A percentile compares a stretch with the other conserved stretches of the same genome.
Conservation (phyloP, 1,284 basidiomycete genomes). For the Microbotryum scabiosae region DNA sequence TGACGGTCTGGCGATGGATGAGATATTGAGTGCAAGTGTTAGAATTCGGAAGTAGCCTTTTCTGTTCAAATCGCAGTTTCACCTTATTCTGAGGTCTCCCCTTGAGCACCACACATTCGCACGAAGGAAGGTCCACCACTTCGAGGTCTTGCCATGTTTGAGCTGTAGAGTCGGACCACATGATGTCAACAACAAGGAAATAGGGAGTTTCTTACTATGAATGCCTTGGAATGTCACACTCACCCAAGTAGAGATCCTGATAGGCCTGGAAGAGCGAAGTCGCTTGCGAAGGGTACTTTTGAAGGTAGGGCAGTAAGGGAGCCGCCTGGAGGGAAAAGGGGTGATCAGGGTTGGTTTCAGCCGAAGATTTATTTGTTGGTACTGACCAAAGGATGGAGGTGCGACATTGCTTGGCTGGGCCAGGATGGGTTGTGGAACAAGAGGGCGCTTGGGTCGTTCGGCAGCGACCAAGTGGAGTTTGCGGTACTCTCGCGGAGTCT, state of each 20-base stretch:
- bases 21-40: no score
- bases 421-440: neutral
- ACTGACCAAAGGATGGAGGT: slow-evolving; percentile 14
- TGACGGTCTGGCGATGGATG: neutral
- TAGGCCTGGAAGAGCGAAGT: slow-evolving; percentile 37
- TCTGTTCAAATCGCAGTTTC: neutral
- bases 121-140: slow-evolving; percentile 17
- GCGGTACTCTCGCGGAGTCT: no score
- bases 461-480: neutral
- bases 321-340: slow-evolving; percentile 5
- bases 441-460: neutral
- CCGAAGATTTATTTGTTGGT: neutral
- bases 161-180: slow-evolving; percentile 8
- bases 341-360: neutral
- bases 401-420: slow-evolving; percentile 11
- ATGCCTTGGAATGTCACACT: neutral
- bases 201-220: no score
- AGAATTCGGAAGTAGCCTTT: no score
- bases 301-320: slow-evolving; percentile 9
- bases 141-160: slow-evolving; percentile 29
- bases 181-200: neutral
- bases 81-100: slow-evolving; percentile 10
- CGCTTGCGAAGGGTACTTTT: slow-evolving; percentile 35
- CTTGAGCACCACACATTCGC: slow-evolving; percentile 9
- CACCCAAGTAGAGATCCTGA: slow-evolving; percentile 36